Evolutionary conservation across 805 yeast genomes (phyloP), one percentile per base, ranked within the genome.

Genomic region (Metschnikowia drakensbergensis): DNA sequence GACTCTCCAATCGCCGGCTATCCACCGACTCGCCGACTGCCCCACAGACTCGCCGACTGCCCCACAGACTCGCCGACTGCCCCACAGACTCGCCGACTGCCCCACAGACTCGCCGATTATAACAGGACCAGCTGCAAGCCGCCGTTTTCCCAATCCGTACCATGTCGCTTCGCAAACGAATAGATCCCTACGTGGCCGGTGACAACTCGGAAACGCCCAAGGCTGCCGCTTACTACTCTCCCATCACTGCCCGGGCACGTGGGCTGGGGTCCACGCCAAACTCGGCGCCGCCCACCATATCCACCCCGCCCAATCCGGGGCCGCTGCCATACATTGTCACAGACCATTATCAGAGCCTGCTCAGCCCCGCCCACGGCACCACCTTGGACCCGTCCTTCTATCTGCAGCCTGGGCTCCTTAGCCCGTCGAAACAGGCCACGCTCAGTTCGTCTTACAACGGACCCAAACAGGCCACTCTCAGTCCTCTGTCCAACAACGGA

Each of bases 121-220:
- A 17, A 17, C 17, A 17, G 17, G 17, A 1, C 17, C 17, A 17
- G 17, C 17, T 17, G 17, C 33, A n/a, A 30, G 13, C 6, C 6
- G 10, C n/a, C 33, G n/a, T 11, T 7, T 30, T 5, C 3, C 6
- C 13, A 30, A 30, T 30, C 13, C n/a, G n/a, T 30, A n/a, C 30
- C 44, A 57, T 57, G 60, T 53, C 60, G 29, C 43, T 47, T 39
- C 54, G 60, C 46, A 55, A 55, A 51, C 60, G 60, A 55, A 57
- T 57, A 53, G 60, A 57, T 36, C 60, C 60, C 5, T 57, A 57
- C 44, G 46, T 50, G 45, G 58, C 60, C 17, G 42, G 48, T 31
- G 37, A 48, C 29, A 34, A 35, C 28, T 17, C 32, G n/a, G 37
- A 34, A 25, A 9, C 31, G 5, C 31, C 45, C 30, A 38, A 36